Base-by-base conservation (phyloP, 2,329 filamentous ascomycete species). In the Sordariomycetes sp. region DNA sequence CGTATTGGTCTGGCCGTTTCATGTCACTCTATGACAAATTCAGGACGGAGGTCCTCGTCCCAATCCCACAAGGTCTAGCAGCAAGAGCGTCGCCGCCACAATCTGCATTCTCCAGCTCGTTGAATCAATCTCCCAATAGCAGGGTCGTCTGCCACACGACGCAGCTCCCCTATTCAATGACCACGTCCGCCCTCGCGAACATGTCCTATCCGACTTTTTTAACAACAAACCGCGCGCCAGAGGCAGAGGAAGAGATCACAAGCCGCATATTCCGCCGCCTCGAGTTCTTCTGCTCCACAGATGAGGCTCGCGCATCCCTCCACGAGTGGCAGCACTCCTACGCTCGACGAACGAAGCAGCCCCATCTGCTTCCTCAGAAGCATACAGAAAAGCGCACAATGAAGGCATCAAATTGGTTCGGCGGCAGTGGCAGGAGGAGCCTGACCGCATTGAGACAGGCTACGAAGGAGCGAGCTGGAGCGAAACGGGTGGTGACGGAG, bases 1-100 rank as follows among this genome's bases (percentile, higher is more conserved):
- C 60, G 3, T 81, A 78, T 50, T 82, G 78, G 78, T 59, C 65
- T 9, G 78, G 78, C 14, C 71, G 78, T 25, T 79, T 80, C 47
- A 56, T 66, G 33, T 56, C 71, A 3, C 52, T 79, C 1, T 61
- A 70, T 33, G 75, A 81, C 51, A 64, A 61, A 14, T 51, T 52
- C 12, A 38, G 47, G 3, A 25, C 48, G 4, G 55, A 59, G 21
- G 14, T 18, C 4, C 21, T 38, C 29, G 24, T 23, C 8, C 25
- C 31, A 5, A 29, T 28, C 12, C 35, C 30, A 12, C 12, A 5
- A 9, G 21, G 25, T 19, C 16, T 5, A 8, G 6, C 16, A 15
- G 14, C 19, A n/a, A n/a, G n/a, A 9, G n/a, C 23, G 11, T 7
- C 24, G 3, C 10, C 32, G 9, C 27, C 10, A 29, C 30, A 8